Evolutionary conservation across 2,329 filamentous ascomycete genomes (phyloP).

Genomic region (Colletotrichum salicis): DNA sequence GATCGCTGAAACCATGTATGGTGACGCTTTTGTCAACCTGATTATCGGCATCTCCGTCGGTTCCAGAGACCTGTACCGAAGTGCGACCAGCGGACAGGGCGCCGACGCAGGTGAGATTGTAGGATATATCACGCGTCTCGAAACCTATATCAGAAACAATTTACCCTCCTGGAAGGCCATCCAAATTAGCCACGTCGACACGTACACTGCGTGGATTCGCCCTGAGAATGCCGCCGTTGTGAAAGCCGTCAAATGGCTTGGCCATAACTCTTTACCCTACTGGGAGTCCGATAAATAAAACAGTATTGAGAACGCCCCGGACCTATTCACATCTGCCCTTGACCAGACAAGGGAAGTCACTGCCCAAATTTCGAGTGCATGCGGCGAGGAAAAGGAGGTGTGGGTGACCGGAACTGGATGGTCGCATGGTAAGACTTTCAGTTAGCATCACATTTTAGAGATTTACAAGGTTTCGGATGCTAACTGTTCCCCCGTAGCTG

Average conservation of each 20-base stretch:
- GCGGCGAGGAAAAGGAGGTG: constrained; percentile 54
- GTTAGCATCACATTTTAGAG: not conserved
- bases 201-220: constrained; percentile 64
- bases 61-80: constrained; percentile 66
- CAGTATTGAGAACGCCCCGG: constrained; percentile 49
- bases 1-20: constrained; percentile 57
- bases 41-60: constrained; percentile 65
- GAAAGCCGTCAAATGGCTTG: constrained; percentile 62
- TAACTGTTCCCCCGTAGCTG: constrained; percentile 38
- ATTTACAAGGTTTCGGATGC: not conserved
- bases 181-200: constrained; percentile 66
- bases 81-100: constrained; percentile 22
- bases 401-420: constrained; percentile 67
- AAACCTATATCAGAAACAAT: too few species aligned
- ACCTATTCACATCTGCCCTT: constrained; percentile 53
- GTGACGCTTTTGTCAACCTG: constrained; percentile 53
- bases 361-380: constrained; percentile 46
- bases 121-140: constrained; percentile 49
- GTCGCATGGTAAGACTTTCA: constrained; percentile 51
- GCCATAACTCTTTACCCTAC: constrained; percentile 65
- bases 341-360: constrained; percentile 42
- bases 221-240: constrained; percentile 56
- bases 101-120: constrained; percentile 60
- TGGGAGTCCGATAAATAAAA: constrained; percentile 54
- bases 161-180: constrained; percentile 28